Evolutionary conservation across 164 flowering plant genomes (phyloP), one percentile per base, ranked within the genome.

Genomic region (Dillenia suffruticosa): DNA sequence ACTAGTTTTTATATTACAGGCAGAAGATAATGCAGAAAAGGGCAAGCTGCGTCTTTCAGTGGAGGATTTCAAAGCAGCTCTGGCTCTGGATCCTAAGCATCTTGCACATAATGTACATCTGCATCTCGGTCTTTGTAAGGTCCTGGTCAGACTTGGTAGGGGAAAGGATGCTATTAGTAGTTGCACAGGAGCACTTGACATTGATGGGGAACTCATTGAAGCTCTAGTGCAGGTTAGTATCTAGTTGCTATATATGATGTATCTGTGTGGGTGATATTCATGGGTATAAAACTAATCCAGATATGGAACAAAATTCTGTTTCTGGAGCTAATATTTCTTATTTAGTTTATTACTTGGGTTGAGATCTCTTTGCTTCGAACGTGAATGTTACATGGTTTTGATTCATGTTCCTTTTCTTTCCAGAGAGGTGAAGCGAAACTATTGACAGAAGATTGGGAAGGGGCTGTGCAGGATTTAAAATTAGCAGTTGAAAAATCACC

Each of bases 391-490:
- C 40, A 32, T 32, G 40, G 40, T 32, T 32, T 32, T 32, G 40
- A 32, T 32, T 32, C 40, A 49, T 45, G 22, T 19, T 22, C 12
- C 13, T 12, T 63, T 2, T 46, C 51, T 61, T 65, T 65, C 24
- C 83, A 95, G 99, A 89, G 99, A 69, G 99, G 96, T 63, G 99
- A 95, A 80, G 99, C 99, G 62, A 95, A 95, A 74, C 89, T 88
- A 68, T 67, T 95, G 63, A 68, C 66, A 12, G 97, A 95, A 76
- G 99, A 95, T 62, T 95, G 96, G 96, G 96, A 95, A 63, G 99
- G 99, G 59, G 96, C 99, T 67, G 94, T 89, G 40, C 83, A 78
- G 49, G 99, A 95, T 74, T 68, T 95, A 62, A 89, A 88, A 77
- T 65, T 77, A 64, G 99, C 99, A 50, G 90, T 90, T 69, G 87